Evolutionary conservation across 164 flowering plant genomes (phyloP), one percentile per base, ranked within the genome.

Genomic region (Dillenia suffruticosa): DNA sequence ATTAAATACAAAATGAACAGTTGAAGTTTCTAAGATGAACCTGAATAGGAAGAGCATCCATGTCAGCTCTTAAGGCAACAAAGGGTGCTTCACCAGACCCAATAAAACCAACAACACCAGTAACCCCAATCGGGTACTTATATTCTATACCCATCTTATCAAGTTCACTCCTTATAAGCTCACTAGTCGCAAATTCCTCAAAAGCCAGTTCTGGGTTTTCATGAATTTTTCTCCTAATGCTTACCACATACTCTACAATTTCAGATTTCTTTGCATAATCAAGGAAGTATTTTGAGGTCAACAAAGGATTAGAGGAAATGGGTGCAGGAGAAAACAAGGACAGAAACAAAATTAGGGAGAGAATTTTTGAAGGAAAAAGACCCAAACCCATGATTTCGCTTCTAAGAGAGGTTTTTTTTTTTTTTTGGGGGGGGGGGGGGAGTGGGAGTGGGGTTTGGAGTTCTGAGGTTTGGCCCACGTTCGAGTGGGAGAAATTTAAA

Each of bases 11-110:
- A 32, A 32, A 32, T 32, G 40, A 5, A 32, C 40, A 4, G 40
- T 32, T 32, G 5, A 32, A 32, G 12, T 16, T 53, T 51, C 2
- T 1, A 16, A 54, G 13, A 44, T 2, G 9, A 26, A 82, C 98
- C 97, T 90, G 97, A 65, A 93, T 84, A 0, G 96, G 97, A 13
- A 93, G 83, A 49, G 92, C 97, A 74, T 93, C 98, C 98, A 93
- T 93, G 57, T 93, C 98, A 16, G 97, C 97, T 54, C 97, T 76
- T 17, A 93, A 5, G 8, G 90, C 97, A 2, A 93, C 93, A 58
- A 85, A 85, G 1, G 97, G 97, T 8, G 92, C 88, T 8, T 64
- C 70, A 0, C 98, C 96, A 10, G 88, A 77, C 0, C 96, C 96
- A 46, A 89, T 67, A 48, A 72, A 61, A 17, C 89, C 96, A 45